Conservation (phyloP, 139 green algal species). For the Tetradesmus obliquus region DNA sequence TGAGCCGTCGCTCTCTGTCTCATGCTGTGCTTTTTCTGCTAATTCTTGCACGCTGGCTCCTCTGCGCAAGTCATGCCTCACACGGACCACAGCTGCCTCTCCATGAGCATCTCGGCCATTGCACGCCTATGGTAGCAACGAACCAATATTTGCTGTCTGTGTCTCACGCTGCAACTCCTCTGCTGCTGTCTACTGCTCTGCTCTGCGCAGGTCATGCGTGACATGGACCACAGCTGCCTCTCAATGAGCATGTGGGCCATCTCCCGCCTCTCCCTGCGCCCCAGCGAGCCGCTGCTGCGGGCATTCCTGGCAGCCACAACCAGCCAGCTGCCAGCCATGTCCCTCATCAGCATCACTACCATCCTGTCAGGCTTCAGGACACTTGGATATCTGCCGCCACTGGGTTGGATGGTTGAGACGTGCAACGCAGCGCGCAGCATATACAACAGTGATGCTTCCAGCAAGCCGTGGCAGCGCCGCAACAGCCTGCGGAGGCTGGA, state of each 20-base stretch:
- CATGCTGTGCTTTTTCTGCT: no score
- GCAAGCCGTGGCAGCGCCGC: constrained; percentile 10
- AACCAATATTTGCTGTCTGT: not conserved
- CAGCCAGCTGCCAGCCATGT: not conserved
- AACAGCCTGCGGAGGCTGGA: constrained; percentile 8
- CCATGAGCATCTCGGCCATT: no score
- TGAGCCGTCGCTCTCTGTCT: no score
- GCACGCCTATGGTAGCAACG: no score
- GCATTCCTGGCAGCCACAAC: not conserved
- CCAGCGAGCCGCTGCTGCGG: constrained; percentile 13
- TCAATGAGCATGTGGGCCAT: constrained; percentile 28
- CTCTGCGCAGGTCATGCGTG: not conserved
- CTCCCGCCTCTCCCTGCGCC: not conserved
- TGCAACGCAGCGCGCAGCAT: constrained; percentile 10
- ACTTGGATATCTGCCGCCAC: constrained; percentile 32
- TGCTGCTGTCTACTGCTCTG: not conserved
- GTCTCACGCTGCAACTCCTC: no score
- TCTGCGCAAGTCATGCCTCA: no score
- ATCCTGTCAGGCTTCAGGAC: not conserved
- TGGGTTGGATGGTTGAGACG: constrained; percentile 20
- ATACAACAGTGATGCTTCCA: not conserved
- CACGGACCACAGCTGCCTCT: no score
- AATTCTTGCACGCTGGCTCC: no score
- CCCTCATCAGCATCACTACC: constrained; percentile 13
- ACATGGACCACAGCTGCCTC: constrained; percentile 6